Evolutionary conservation across 2,329 filamentous ascomycete genomes (phyloP).

Genomic region (Botrytis paeoniae): DNA sequence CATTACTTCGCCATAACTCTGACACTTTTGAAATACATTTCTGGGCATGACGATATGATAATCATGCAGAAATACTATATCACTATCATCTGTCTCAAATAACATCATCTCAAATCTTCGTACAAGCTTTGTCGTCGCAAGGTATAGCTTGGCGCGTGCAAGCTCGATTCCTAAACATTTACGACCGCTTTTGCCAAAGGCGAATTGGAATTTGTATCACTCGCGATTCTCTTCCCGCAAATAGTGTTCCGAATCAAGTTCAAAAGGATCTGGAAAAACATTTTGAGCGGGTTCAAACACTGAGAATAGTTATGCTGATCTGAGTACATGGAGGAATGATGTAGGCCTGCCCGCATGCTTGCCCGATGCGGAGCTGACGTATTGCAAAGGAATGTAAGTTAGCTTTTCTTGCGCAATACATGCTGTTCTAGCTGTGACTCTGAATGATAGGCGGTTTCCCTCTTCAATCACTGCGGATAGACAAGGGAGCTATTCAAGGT

Average conservation of each 20-base stretch:
- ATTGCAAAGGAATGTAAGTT: conserved; percentile 12
- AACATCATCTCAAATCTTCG: conserved; percentile 20
- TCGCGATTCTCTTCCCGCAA: conserved; percentile 34
- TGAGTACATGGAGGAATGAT: conserved; percentile 27
- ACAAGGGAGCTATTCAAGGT: conserved; percentile 31
- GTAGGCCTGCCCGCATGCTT: conserved; percentile 15
- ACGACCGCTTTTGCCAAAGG: conserved; percentile 43
- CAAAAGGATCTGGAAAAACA: conserved; percentile 33
- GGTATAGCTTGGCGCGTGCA: conserved; percentile 23
- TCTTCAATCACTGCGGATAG: conserved; percentile 37
- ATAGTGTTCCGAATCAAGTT: conserved; percentile 42
- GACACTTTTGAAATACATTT: neutral
- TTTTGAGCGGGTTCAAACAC: conserved; percentile 34
- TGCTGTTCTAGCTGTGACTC: conserved; percentile 34
- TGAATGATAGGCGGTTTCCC: conserved; percentile 35
- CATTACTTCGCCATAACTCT: neutral
- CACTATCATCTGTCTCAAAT: conserved; percentile 19
- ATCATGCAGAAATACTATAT: conserved; percentile 17
- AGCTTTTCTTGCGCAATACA: conserved; percentile 28
- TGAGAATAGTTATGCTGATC: conserved; percentile 24
- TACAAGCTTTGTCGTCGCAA: conserved; percentile 16
- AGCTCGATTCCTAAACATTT: conserved; percentile 41
- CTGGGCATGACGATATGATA: conserved; percentile 9
- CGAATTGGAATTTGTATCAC: conserved; percentile 37
- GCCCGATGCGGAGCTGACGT: neutral